phyloP scores from a whole-genome alignment of 192 early-diverging fungal species.

The Pilobolus umbonatus region DNA sequence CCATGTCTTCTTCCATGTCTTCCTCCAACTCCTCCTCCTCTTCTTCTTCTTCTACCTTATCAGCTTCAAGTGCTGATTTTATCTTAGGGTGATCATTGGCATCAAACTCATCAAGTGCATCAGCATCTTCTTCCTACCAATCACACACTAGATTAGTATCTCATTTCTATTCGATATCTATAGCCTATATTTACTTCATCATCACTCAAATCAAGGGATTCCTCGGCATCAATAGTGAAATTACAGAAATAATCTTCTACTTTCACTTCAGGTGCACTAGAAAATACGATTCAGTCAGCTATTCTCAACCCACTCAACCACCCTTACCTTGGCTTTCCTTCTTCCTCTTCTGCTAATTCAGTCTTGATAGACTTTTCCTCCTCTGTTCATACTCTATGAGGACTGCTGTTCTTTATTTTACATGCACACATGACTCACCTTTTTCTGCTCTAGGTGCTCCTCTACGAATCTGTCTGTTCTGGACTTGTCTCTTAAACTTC shows the following conservation, averaged over 20 bases:
- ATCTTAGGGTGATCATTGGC: slow-evolving; percentile 18
- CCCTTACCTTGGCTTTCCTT: neutral
- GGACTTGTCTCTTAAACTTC: slow-evolving; percentile 25
- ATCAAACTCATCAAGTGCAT: slow-evolving; percentile 27
- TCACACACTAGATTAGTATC: neutral
- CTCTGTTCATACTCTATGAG: neutral
- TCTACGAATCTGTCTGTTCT: slow-evolving; percentile 16
- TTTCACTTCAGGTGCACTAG: slow-evolving; percentile 5
- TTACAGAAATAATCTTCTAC: slow-evolving; percentile 19
- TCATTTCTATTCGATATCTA: neutral
- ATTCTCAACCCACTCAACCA: neutral
- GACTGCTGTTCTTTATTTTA: neutral
- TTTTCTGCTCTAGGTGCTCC: neutral
- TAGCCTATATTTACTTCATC: slow-evolving; percentile 31
- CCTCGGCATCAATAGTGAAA: slow-evolving; percentile 18
- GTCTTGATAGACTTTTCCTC: neutral
- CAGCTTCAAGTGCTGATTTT: slow-evolving; percentile 15
- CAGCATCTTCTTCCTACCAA: slow-evolving; percentile 14
- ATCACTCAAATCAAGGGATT: slow-evolving; percentile 24
- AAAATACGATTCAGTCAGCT: neutral
- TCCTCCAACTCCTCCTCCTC: slow-evolving; percentile 24
- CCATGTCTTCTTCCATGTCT: slow-evolving; percentile 21
- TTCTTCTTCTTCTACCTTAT: slow-evolving; percentile 19
- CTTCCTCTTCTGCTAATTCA: neutral
- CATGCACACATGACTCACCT: neutral